phyloP scores from a whole-genome alignment of 768 basidiomycete species.

The Psilocybe cyanescens region DNA sequence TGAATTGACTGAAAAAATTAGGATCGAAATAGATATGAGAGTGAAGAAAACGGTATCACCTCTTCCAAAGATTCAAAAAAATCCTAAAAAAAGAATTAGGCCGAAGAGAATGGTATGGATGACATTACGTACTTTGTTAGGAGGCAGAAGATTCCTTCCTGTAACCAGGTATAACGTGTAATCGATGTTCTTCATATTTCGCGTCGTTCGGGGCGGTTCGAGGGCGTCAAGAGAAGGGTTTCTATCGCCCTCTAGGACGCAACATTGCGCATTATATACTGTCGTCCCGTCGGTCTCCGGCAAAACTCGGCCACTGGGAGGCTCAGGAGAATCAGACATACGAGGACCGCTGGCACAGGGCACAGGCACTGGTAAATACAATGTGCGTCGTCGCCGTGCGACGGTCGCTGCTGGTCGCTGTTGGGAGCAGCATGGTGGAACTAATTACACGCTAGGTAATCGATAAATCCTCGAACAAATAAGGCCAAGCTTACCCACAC shows the following conservation, averaged over 20 bases:
- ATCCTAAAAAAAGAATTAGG: constrained; percentile 41
- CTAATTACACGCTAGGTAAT: background rate
- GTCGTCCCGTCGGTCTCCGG: background rate
- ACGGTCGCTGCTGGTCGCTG: background rate
- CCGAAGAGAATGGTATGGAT: constrained; percentile 1
- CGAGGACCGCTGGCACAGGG: background rate
- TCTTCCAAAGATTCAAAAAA: constrained; percentile 79
- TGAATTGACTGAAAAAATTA: constrained; percentile 59
- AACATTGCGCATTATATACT: background rate
- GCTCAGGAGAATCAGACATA: background rate
- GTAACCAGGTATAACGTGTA: constrained; percentile 89
- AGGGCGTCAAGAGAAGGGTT: background rate
- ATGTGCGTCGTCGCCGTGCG: background rate
- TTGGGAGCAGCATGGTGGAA: background rate
- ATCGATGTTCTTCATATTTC: constrained; percentile 40
- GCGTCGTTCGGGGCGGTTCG: background rate
- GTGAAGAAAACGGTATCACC: constrained; percentile 36
- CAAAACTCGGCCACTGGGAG: background rate
- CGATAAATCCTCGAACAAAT: background rate
- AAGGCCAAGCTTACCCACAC: background rate
- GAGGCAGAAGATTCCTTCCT: constrained; percentile 75
- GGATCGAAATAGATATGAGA: constrained; percentile 3
- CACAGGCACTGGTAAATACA: background rate
- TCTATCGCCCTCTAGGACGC: background rate
- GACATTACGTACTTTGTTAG: constrained; percentile 60